These are phyloP conservation scores for Monosporascus sp. DNA, from an alignment of 2,329 filamentous ascomycete species.

Conservation along the genomic window DNA sequence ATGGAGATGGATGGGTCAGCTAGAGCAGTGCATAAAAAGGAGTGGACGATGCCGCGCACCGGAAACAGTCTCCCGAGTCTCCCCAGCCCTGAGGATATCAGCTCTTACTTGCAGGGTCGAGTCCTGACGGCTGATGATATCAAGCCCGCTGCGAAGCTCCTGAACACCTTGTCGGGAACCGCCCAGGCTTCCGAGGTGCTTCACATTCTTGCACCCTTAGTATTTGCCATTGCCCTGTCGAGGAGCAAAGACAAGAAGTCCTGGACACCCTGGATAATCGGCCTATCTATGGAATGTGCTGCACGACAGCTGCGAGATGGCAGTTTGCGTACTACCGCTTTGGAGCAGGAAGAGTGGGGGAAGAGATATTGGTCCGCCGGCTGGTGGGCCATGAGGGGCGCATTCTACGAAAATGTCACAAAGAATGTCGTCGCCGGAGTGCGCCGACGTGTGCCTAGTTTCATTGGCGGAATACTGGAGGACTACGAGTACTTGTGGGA, in stretches of 20 bases:
- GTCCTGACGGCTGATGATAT: constrained; percentile 95
- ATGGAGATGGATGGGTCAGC: constrained; percentile 37
- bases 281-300: constrained; percentile 77
- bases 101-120: constrained; percentile 79
- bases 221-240: constrained; percentile 80
- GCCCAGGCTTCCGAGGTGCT: constrained; percentile 80
- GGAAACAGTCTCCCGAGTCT: constrained; percentile 79
- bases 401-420: constrained; percentile 90
- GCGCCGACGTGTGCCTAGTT: constrained; percentile 68
- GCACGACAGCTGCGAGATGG: constrained; percentile 76
- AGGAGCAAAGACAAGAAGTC: constrained; percentile 66
- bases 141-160: constrained; percentile 78
- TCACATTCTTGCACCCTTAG: constrained; percentile 81
- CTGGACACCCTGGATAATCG: constrained; percentile 90
- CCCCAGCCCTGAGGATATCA: constrained; percentile 76
- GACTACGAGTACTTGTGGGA: constrained; percentile 99
- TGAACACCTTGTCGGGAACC: constrained; percentile 73
- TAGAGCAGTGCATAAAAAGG: constrained; percentile 49
- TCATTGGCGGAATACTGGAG: constrained; percentile 81
- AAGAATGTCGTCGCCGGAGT: constrained; percentile 68
- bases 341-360: constrained; percentile 86
- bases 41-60: constrained; percentile 93
- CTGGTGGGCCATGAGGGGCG: constrained; percentile 97
- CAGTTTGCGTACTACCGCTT: constrained; percentile 72
- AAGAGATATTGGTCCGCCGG: constrained; percentile 85